Conservation (phyloP, 2,329 filamentous ascomycete species). For the Microcyclosporella mali region DNA sequence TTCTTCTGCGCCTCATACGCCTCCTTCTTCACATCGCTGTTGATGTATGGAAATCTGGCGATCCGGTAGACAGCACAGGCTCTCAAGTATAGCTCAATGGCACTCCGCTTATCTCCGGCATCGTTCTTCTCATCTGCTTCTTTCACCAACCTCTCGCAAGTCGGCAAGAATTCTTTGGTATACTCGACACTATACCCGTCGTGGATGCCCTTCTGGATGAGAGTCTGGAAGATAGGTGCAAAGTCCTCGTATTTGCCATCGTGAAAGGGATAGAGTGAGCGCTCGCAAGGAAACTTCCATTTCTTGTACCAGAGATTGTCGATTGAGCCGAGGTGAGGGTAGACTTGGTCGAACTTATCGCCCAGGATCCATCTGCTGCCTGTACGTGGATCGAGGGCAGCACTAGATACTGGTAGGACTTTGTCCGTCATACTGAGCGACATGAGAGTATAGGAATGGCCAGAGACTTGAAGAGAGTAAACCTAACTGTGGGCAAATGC, state of each 20-base stretch:
- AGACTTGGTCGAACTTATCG: conserved; percentile 43
- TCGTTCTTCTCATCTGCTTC: conserved; percentile 23
- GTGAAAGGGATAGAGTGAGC: conserved; percentile 28
- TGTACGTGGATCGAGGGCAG: conserved; percentile 25
- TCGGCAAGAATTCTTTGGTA: conserved; percentile 33
- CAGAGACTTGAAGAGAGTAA: too few relatives aligned
- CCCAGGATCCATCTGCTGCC: conserved; percentile 37
- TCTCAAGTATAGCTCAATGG: conserved; percentile 32
- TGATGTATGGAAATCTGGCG: conserved; percentile 35
- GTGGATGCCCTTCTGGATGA: conserved; percentile 34
- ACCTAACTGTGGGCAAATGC: too few relatives aligned
- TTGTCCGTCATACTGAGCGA: conserved; percentile 3
- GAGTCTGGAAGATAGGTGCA: conserved; percentile 32
- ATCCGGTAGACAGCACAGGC: conserved; percentile 34
- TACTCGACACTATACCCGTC: conserved; percentile 35
- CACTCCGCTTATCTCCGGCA: conserved; percentile 23
- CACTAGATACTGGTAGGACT: conserved; percentile 9
- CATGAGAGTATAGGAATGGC: too few relatives aligned
- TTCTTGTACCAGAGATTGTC: conserved; percentile 45
- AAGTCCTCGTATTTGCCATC: conserved; percentile 33
- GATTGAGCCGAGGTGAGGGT: conserved; percentile 55
- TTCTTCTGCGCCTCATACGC: conserved; percentile 34
- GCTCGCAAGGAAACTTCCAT: conserved; percentile 32
- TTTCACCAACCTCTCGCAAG: conserved; percentile 28
- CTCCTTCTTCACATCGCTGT: conserved; percentile 29